These are phyloP conservation scores for Eucalyptus pauciflora DNA, from an alignment of 345 rosid genomes.

Conservation along the genomic window DNA sequence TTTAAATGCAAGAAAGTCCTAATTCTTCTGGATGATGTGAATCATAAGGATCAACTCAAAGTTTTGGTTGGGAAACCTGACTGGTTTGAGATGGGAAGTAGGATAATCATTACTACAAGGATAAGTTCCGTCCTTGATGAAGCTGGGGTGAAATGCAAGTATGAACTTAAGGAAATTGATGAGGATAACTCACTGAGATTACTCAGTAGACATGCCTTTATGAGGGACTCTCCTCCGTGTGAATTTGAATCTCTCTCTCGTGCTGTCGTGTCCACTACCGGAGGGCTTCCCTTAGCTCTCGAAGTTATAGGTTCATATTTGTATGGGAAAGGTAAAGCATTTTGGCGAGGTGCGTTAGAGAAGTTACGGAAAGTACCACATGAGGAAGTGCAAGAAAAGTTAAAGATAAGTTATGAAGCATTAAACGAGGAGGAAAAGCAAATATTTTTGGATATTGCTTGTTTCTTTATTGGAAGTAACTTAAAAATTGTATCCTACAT, in stretches of 20 bases:
- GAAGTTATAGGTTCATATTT: background rate
- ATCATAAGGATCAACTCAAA: background rate
- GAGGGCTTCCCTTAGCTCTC: background rate
- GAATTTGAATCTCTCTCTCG: background rate
- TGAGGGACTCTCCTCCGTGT: background rate
- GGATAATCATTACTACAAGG: background rate
- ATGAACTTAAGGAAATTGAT: background rate
- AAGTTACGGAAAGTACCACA: background rate
- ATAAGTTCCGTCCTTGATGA: background rate
- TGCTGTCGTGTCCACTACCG: background rate
- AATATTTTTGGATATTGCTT: background rate
- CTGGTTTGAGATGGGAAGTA: background rate
- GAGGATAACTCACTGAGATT: background rate
- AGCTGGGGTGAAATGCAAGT: background rate
- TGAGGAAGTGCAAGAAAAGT: background rate
- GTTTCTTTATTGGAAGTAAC: accelerated
- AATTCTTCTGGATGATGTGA: background rate
- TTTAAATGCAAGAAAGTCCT: background rate
- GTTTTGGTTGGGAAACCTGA: background rate
- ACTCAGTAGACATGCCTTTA: background rate
- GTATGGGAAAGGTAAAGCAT: background rate
- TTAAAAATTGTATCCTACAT: background rate
- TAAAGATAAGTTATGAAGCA: background rate
- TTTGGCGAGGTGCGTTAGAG: background rate
- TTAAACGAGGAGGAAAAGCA: background rate